Evolutionary conservation across 495 filamentous ascomycete genomes (phyloP), one percentile per base, ranked within the genome.

Genomic region (Trichoderma orchidacearum): DNA sequence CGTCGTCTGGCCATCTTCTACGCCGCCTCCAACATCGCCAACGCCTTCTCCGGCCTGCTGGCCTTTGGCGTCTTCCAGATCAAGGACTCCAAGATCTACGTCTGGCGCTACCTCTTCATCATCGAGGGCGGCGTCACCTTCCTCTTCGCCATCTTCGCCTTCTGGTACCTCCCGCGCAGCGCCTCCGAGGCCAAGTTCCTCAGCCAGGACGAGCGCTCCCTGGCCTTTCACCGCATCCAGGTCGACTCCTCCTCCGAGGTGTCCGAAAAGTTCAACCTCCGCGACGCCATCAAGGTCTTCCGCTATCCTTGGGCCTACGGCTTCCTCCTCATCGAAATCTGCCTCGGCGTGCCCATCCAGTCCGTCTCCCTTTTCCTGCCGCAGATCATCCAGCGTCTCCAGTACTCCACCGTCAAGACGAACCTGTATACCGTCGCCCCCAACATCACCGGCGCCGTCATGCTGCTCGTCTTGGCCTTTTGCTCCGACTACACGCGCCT

Each of bases 21-120:
- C 64, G 87, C 86, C 0, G 86, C 84, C 0, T 82, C 80, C 30
- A 85, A 81, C 56, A 84, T 90, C 51, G 87, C 85, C 27, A 81
- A 79, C 45, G 87, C 85, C 23, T 90, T 90, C 62, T 79, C 80
- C 1, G 87, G 86, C 6, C 72, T 90, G 1, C 74, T 92, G 18
- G 82, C 87, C 0, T 89, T 86, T 55, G 87, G 85, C 0, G 82
- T 87, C 3, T 89, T 90, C 66, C 86, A 84, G 55, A 90, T 90
- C 62, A 69, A 78, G 55, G 68, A 73, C 28, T 56, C 64, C 25
- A 36, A 48, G 18, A 61, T 87, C 30, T 58, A 71, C 2, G 69
- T 75, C 18, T 92, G 87, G 87, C 74, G 82, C 3, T 90, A 88
- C 64, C 79, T 90, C 7, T 92, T 92, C 65, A 69, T 90, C 52